phyloP scores from a whole-genome alignment of 108 stramenopile genomes.

The Discostella stelligeroides region DNA sequence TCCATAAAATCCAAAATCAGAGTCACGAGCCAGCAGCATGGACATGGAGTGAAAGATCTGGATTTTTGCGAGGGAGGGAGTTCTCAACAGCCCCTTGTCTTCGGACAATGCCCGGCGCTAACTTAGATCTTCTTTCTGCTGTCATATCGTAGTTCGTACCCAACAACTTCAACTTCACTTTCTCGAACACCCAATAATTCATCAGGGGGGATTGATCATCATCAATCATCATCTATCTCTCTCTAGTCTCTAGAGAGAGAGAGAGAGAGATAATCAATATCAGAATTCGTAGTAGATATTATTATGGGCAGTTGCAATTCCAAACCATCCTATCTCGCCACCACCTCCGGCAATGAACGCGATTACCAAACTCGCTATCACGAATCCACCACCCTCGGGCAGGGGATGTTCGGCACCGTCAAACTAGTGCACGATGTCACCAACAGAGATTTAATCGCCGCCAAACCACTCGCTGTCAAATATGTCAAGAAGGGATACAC shows the following conservation, averaged over 20 bases:
- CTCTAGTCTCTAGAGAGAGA: too few relatives aligned
- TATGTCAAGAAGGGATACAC: conserved; percentile 70
- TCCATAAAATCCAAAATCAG: too few relatives aligned
- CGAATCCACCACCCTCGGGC: conserved; percentile 68
- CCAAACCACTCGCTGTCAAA: conserved; percentile 70
- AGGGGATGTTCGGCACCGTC: conserved; percentile 85
- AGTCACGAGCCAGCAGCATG: too few relatives aligned
- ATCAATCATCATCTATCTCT: not conserved
- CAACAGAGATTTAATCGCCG: conserved; percentile 14
- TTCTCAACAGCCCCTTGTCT: not conserved
- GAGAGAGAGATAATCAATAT: too few relatives aligned
- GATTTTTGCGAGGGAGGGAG: too few relatives aligned
- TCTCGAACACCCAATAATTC: too few relatives aligned
- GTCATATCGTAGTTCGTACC: too few relatives aligned
- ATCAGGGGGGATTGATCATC: too few relatives aligned
- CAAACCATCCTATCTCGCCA: conserved; percentile 35
- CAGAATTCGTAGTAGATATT: too few relatives aligned
- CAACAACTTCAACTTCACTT: too few relatives aligned
- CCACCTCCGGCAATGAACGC: conserved; percentile 57
- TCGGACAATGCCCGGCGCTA: not conserved
- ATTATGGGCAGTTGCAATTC: conserved; percentile 36
- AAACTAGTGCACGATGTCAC: conserved; percentile 72
- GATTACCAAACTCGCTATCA: conserved; percentile 69
- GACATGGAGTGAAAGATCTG: too few relatives aligned
- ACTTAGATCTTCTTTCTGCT: too few relatives aligned